phyloP scores from a whole-genome alignment of 441 rosid genomes.

The Brassica hybrid region DNA sequence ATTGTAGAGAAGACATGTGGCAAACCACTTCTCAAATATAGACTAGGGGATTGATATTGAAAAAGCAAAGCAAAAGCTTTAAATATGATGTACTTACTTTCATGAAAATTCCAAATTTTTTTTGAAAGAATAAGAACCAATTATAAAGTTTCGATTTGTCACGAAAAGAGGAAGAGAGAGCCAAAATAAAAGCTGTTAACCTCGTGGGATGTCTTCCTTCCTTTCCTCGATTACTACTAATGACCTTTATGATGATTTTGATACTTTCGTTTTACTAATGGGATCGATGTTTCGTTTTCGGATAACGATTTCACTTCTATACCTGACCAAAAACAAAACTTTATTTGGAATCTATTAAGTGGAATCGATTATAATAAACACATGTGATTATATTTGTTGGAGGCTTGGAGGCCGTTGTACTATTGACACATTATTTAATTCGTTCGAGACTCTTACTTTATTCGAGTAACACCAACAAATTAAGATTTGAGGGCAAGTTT shows the following conservation, averaged over 20 bases:
- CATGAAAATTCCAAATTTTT: background rate
- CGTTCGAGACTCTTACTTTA: background rate
- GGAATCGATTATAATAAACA: background rate
- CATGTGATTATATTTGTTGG: background rate
- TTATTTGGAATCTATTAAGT: background rate
- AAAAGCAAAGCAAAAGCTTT: slow-evolving; percentile 18
- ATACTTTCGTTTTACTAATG: slow-evolving; percentile 17
- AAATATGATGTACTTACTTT: slow-evolving; percentile 37
- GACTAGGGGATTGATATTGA: slow-evolving; percentile 17
- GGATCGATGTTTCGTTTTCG: background rate
- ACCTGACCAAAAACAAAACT: background rate
- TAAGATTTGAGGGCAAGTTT: background rate
- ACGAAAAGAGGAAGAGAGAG: slow-evolving; percentile 38
- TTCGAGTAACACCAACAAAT: background rate
- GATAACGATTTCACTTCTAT: background rate
- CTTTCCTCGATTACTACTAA: no score
- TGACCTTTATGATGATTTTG: slow-evolving; percentile 22
- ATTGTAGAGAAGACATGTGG: no score
- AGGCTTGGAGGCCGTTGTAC: background rate
- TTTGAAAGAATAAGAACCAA: background rate
- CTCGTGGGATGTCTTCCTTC: no score
- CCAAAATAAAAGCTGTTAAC: slow-evolving; percentile 33
- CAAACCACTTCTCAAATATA: no score
- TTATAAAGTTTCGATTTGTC: slow-evolving; percentile 35
- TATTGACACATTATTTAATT: background rate